Conservation (phyloP, 495 filamentous ascomycete genomes). For the Sordaria brevicollis region DNA sequence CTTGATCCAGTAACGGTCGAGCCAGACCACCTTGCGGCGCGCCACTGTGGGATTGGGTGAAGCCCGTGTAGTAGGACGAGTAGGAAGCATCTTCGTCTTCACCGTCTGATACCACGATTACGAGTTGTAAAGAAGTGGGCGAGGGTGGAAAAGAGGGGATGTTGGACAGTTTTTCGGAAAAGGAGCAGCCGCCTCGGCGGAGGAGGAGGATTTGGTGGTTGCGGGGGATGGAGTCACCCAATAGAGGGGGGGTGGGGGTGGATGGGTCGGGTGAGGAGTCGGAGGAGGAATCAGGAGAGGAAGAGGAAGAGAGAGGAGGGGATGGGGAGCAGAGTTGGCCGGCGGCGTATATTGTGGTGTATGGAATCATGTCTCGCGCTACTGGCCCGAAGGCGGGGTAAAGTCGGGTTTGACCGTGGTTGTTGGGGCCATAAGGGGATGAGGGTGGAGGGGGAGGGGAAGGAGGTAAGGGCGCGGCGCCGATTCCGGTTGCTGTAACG, state of each 20-base stretch:
- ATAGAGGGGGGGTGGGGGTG: neutral
- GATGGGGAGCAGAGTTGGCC: slow-evolving; percentile 54
- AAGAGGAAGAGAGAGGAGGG: slow-evolving; percentile 37
- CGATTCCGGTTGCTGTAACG: slow-evolving; percentile 60
- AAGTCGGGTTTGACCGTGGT: slow-evolving; percentile 40
- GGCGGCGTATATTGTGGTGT: slow-evolving; percentile 60
- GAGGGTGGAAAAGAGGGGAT: slow-evolving; percentile 67
- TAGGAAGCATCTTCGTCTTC: slow-evolving; percentile 32
- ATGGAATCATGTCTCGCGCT: slow-evolving; percentile 38
- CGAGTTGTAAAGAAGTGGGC: slow-evolving; percentile 55
- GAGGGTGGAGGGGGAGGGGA: neutral
- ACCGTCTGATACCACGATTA: slow-evolving; percentile 63
- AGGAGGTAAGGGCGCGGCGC: slow-evolving; percentile 59
- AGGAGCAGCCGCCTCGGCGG: slow-evolving; percentile 74
- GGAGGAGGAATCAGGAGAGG: neutral
- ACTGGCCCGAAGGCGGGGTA: slow-evolving; percentile 20
- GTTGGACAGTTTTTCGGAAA: slow-evolving; percentile 70
- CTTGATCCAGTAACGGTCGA: slow-evolving; percentile 67
- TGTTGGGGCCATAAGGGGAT: slow-evolving; percentile 35
- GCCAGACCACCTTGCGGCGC: slow-evolving; percentile 16
- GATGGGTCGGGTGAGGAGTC: neutral
- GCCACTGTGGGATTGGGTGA: slow-evolving; percentile 16
- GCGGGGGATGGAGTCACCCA: slow-evolving; percentile 39
- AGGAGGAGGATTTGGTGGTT: slow-evolving; percentile 75
- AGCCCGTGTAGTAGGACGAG: slow-evolving; percentile 3